Evolutionary conservation across 2,329 filamentous ascomycete species (phyloP), one percentile per base, ranked within the genome.

Genomic region (Diaporthe vexans): DNA sequence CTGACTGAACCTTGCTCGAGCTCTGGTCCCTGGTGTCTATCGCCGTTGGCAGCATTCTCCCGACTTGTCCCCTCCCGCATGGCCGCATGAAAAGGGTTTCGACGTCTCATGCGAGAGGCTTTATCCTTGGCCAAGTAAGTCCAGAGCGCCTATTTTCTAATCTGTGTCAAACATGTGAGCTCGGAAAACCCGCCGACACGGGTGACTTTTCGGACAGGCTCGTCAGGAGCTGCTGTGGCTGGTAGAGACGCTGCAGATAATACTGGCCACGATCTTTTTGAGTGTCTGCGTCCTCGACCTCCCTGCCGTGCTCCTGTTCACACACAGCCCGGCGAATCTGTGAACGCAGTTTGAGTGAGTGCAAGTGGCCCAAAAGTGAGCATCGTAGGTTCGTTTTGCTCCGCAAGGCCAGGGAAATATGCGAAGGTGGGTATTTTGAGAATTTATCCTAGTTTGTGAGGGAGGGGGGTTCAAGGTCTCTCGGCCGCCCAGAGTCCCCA

Each of bases 1-100:
- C 43, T 67, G 61, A 52, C 46, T 67, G 63, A 67, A 67, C 46
- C 63, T 52, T 52, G 21, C 63, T 26, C 40, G 59, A 48, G 59
- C 59, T 65, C 59, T 15, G 40, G 59, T 65, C 40, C 63, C 46
- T 52, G 63, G 29, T 37, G 29, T 17, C 37, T 33, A 52, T 51
- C 11, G 26, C 29, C 11, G 61, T 10, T 37, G 43, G 10, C n/a
- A 35, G 40, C 56, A 11, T 13, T 8, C 35, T 37, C 3, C 6
- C 21, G 17, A 9, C 19, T 48, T n/a, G 2, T 48, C 11, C 63
- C 63, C 26, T 52, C 29, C n/a, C 21, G 46, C 46, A 40, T 52
- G 29, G 46, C 21, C 63, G 29, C 63, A 67, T 37, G 61, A 67
- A 35, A 43, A n/a, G 46, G 46, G 46, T 40, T 52, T 52, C 63